Base-by-base conservation (phyloP, 306 rosid genomes). In the Bauhinia variegata region DNA sequence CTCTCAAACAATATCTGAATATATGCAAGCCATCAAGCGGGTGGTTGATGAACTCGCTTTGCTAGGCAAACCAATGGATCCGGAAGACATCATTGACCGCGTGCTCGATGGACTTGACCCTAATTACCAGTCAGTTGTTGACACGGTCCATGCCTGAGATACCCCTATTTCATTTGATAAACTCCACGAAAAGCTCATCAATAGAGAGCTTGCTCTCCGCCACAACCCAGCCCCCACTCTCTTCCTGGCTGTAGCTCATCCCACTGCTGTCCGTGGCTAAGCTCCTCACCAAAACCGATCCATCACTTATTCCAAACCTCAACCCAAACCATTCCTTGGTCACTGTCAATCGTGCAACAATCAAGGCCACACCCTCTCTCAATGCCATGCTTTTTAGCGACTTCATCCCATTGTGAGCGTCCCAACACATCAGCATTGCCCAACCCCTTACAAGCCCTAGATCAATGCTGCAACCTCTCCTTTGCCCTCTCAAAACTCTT, bases 51-150 rank as follows among this genome's bases (percentile, higher is more conserved):
- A 69, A 4, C 65, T 69, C 15, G 74, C 56, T 7, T 8, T 33
- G 0, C 56, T 69, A 0, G 65, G 16, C 8, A 43, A 51, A 42
- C 65, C 65, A 0, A 8, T 55, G 5, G 65, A 57, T 32, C 13
- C 28, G 11, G 57, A 55, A 15, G 56, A 56, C 28, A 16, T 69
- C 6, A 69, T 37, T 16, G 56, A 55, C 16, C 42, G 43, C 30
- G 19, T 69, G 5, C 13, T 69, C 4, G 74, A 56, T 0, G 57
- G 56, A 2, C 65, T 69, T 14, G 44, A 44, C 44, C 46, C 56
- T 13, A 30, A 69, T 1, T 69, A 69, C 9, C 0, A 54, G 4
- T 0, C 34, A 0, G 28, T 54, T 1, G 10, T 13, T 4, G 57
- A 44, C 7, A 12, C 16, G 4, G 52, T 54, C 3, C 13, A 54